Evolutionary conservation across 257 asterid genomes (phyloP), one percentile per base, ranked within the genome.

Genomic region (Scutellaria barbata): DNA sequence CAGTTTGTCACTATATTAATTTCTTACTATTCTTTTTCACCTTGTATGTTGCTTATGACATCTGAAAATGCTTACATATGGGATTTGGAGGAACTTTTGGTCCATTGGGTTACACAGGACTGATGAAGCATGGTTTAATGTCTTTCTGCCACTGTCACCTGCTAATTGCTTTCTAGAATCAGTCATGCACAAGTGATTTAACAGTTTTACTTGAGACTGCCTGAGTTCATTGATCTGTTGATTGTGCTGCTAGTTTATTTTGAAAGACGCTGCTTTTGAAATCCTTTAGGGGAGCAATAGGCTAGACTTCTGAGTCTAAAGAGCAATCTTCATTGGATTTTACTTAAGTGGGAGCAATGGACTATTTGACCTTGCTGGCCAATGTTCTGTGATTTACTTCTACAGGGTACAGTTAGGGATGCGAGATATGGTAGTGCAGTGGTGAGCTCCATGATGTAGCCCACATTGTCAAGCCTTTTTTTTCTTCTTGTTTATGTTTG

Each of bases 1-100:
- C 58, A 30, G 40, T 10, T 10, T 55, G 16, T 52, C 18, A 17
- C 53, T 71, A 45, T 47, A 42, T 60, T 76, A 46, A 53, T 73
- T 50, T 45, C 62, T 22, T 39, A 65, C 47, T 20, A 25, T 62
- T 60, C 67, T 61, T 74, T 40, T 74, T 67, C 20, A 25, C 50
- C 55, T 63, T 74, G 61, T 70, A 55, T 71, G 74, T 74, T 75
- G 76, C 71, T 69, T 65, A 17, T 52, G 79, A 57, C 69, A 58
- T 65, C 72, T 73, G 69, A 52, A 56, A 76, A 45, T 76, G 82
- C 73, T 54, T 79, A 72, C 17, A 11, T 60, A 30, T 77, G 73
- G 63, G 66, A 79, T 77, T 58, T 81, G 78, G 73, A 79, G 80
- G 82, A 74, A 56, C 43, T 56, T 41, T 52, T 68, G 78, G 75